phyloP scores from a whole-genome alignment of 805 yeast species.

The Cyberlindnera galapagoensis region DNA sequence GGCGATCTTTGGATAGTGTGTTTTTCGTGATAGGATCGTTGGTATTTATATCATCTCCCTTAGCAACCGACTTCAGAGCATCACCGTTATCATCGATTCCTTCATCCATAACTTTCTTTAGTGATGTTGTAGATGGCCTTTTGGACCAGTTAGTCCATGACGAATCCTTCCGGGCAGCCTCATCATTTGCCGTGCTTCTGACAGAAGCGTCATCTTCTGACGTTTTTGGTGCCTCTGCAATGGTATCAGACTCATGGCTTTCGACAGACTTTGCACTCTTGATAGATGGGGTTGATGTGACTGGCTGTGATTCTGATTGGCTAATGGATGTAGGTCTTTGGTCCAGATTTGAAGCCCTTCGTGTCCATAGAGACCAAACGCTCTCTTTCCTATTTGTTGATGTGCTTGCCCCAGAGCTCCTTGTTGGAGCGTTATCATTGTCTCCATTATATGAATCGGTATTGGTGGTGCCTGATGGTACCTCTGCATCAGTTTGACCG shows the following conservation, averaged over 20 bases:
- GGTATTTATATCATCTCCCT: conserved; percentile 2
- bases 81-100: conserved; percentile 7
- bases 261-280: conserved; percentile 8
- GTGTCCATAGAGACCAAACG: conserved; percentile 11
- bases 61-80: conserved; percentile 9
- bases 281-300: conserved; percentile 7
- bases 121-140: conserved; percentile 19
- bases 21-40: neutral
- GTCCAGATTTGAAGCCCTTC: conserved; percentile 5
- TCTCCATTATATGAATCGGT: too few relatives aligned
- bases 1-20: conserved; percentile 11
- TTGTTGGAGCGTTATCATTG: conserved; percentile 4
- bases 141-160: conserved; percentile 21
- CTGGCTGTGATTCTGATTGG: neutral
- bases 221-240: neutral
- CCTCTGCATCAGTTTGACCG: neutral
- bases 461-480: neutral
- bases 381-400: conserved; percentile 6
- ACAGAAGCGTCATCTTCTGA: neutral
- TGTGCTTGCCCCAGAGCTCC: conserved; percentile 1
- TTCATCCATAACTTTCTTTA: conserved; percentile 14
- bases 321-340: conserved; percentile 1
- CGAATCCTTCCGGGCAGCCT: conserved; percentile 1
- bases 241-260: conserved; percentile 4
- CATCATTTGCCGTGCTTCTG: neutral